Base-by-base conservation (phyloP, 2,329 filamentous ascomycete species). In the Aspergillus sp. region DNA sequence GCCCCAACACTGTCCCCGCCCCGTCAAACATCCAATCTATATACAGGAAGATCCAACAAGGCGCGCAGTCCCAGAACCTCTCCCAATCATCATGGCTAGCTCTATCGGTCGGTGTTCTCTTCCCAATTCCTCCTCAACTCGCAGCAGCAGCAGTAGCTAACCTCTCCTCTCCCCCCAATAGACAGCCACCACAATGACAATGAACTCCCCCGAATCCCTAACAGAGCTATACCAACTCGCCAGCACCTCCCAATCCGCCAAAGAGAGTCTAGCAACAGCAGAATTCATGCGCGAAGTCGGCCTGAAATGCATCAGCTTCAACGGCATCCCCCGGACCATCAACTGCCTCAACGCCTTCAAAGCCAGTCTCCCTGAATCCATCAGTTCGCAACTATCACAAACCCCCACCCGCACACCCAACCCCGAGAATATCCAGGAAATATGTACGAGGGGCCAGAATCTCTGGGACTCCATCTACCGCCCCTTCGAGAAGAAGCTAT, bases 191-290 rank as follows among this genome's bases (percentile, higher is more conserved):
- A 92, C 91, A 1, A 91, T 94, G 79, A 95, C 91, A 1, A 87
- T 95, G 81, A 95, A 96, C 80, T 92, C 91, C 1, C 91, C 91
- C 23, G 89, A 90, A 59, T 89, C 90, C 3, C 85, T 94, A 65
- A 78, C 85, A 4, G 77, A 84, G 21, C 83, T 93, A 12, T 88
- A 87, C 76, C 70, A 82, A 50, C 69, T 79, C 19, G 78, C 75
- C 7, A 73, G 75, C 4, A 63, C 70, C 10, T 60, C 69, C 7
- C 65, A 67, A n/a, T 62, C 71, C 2, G 30, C 67, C 12, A 60
- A 70, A 1, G 66, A 72, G 21, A 67, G 65, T 36, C 55, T 77
- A 41, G 69, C 69, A 17, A 67, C 71, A 15, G 77, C 76, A 32
- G 77, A 78, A 62, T 65, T 79, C 17, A 78, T 79, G 66, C 74